Evolutionary conservation across 352 stramenopile genomes (phyloP).

Genomic region (Thalassiosira ordinaria): DNA sequence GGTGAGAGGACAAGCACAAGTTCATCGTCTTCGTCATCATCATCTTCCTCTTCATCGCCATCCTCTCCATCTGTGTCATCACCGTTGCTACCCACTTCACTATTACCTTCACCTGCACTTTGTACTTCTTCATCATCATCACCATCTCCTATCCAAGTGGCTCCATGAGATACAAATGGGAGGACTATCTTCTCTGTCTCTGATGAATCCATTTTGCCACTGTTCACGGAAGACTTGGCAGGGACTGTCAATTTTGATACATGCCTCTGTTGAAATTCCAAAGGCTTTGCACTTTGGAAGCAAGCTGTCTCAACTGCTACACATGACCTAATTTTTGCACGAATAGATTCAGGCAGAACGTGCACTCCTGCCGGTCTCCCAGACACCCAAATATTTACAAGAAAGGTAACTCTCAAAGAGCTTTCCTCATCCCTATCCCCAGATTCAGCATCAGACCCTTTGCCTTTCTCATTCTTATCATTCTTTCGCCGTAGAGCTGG

Average conservation of each 20-base stretch:
- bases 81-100: background rate
- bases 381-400: slow-evolving; percentile 84
- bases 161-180: slow-evolving; percentile 57
- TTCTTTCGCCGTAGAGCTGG: slow-evolving; percentile 15
- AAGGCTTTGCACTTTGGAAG: background rate
- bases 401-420: slow-evolving; percentile 76
- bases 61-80: slow-evolving; percentile 13
- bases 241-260: slow-evolving; percentile 18
- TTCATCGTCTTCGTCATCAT: slow-evolving; percentile 52
- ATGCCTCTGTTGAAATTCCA: slow-evolving; percentile 27
- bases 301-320: background rate
- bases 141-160: slow-evolving; percentile 47
- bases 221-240: background rate
- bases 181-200: slow-evolving; percentile 43
- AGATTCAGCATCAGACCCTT: background rate
- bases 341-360: slow-evolving; percentile 58
- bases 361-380: slow-evolving; percentile 65
- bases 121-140: background rate
- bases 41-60: slow-evolving; percentile 31
- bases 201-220: too few relatives aligned
- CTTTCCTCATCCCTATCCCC: background rate
- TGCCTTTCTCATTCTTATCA: background rate
- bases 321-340: slow-evolving; percentile 40
- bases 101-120: background rate
- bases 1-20: slow-evolving; percentile 44